These are phyloP conservation scores for Lumnitzera racemosa DNA, from an alignment of 345 rosid genomes.

Conservation along the genomic window DNA sequence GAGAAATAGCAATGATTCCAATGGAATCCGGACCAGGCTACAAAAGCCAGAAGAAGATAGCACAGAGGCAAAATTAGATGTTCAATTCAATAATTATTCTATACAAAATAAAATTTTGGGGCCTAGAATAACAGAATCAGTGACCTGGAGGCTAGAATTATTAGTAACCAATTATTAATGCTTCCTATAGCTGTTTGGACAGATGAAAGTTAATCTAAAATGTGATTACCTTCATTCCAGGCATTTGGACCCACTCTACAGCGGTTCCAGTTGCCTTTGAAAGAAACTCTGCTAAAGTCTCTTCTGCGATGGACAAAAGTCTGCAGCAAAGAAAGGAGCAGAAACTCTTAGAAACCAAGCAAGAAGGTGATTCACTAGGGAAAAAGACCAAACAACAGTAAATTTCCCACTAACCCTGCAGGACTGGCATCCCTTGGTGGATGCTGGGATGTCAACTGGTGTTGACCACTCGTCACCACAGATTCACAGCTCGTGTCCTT, in stretches of 20 bases:
- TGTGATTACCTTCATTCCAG: slow-evolving; percentile 96
- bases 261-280: slow-evolving; percentile 99
- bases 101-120: no score
- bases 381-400: slow-evolving; percentile 38
- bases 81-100: no score
- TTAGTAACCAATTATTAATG: no score
- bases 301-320: slow-evolving; percentile 99
- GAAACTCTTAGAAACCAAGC: slow-evolving; percentile 13
- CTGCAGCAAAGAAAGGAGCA: slow-evolving; percentile 30
- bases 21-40: slow-evolving; percentile 99
- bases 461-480: slow-evolving; percentile 96
- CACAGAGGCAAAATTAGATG: no score
- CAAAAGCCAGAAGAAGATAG: slow-evolving; percentile 9
- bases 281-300: slow-evolving; percentile 99
- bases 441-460: slow-evolving; percentile 91
- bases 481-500: slow-evolving; percentile 99
- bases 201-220: slow-evolving; percentile 7
- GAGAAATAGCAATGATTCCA: slow-evolving; percentile 99
- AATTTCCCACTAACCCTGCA: slow-evolving; percentile 83
- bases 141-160: no score
- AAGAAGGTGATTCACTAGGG: slow-evolving; percentile 2
- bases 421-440: slow-evolving; percentile 99
- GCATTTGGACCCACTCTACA: slow-evolving; percentile 99
- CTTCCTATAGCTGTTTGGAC: no score
- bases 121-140: no score